Conservation (phyloP, 2,329 filamentous ascomycete genomes). For the Scedosporium dehoogii region DNA sequence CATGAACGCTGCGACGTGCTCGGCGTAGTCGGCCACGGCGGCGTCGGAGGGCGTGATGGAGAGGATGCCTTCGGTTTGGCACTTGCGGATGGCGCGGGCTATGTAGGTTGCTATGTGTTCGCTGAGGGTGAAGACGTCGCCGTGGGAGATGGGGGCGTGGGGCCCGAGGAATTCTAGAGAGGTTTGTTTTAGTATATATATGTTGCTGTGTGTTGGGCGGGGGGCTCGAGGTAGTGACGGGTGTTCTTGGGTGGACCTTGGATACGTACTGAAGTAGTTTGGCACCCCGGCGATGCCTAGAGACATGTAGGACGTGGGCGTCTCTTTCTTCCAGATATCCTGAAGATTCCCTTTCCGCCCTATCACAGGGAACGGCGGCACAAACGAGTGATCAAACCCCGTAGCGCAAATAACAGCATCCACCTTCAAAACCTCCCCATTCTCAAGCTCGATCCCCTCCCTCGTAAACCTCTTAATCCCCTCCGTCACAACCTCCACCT, state of each 20-base stretch:
- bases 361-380: slow-evolving; percentile 39
- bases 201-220: not conserved
- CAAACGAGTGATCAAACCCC: slow-evolving; percentile 44
- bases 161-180: slow-evolving; percentile 38
- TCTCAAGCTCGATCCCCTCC: slow-evolving; percentile 36
- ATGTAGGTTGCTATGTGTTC: slow-evolving; percentile 45
- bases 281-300: slow-evolving; percentile 40
- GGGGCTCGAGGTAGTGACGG: not conserved
- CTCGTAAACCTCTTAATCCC: slow-evolving; percentile 34
- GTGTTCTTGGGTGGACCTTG: not conserved
- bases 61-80: slow-evolving; percentile 39
- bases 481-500: slow-evolving; percentile 36
- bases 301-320: slow-evolving; percentile 42
- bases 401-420: slow-evolving; percentile 50
- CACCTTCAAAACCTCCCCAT: slow-evolving; percentile 37
- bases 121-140: slow-evolving; percentile 38
- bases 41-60: slow-evolving; percentile 33
- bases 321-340: slow-evolving; percentile 31
- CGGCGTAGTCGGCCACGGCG: slow-evolving; percentile 40
- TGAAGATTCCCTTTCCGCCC: slow-evolving; percentile 41
- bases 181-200: not conserved
- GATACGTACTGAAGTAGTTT: slow-evolving; percentile 45
- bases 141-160: slow-evolving; percentile 40
- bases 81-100: slow-evolving; percentile 35
- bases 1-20: slow-evolving; percentile 39